Base-by-base conservation (phyloP, 1,139 yeast species). In the Saccharomyces hybrid region DNA sequence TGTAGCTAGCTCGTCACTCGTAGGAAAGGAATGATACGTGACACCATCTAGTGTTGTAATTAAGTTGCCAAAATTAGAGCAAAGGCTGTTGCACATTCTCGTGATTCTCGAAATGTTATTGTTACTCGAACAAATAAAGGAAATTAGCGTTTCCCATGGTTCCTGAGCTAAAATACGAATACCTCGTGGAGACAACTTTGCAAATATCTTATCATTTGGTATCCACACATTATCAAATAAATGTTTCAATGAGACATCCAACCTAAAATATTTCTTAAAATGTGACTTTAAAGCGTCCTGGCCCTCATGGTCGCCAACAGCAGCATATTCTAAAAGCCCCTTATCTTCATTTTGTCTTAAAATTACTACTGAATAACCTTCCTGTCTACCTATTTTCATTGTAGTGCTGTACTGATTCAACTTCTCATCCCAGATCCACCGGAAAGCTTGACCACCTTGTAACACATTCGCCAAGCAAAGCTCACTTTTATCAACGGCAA, bases 61-160 rank as follows among this genome's bases (percentile, higher is more conserved):
- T 52, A 73, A 76, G 1, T 77, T 72, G 1, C 99, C 99, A 67
- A 81, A 95, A 55, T 85, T 77, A 1, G 72, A 64, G 65, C 96
- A 86, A 48, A 93, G 73, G 54, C 78, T 79, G 58, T 89, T 91
- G 65, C 96, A 95, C 96, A 95, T 90, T 63, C 85, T 86, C 2
- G 96, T 86, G 50, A 95, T 95, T 47, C 99, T 77, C 66, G 91
- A 88, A 55, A 93, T 95, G 65, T 93, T 95, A 71, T 93, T 93
- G 69, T 93, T 93, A n/a, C 96, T 85, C 3, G 96, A 88, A 70
- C 99, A 93, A 25, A 93, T 95, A 62, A 93, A 93, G 2, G 95
- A 86, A 23, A 93, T 73, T 49, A 89, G 73, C 47, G 95, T 89
- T 64, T 95, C 99, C 98, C 98, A 93, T 0, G 99, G 99, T 60